Evolutionary conservation across 345 rosid genomes (phyloP), one percentile per base, ranked within the genome.

Genomic region (Cochlearia excelsa): DNA sequence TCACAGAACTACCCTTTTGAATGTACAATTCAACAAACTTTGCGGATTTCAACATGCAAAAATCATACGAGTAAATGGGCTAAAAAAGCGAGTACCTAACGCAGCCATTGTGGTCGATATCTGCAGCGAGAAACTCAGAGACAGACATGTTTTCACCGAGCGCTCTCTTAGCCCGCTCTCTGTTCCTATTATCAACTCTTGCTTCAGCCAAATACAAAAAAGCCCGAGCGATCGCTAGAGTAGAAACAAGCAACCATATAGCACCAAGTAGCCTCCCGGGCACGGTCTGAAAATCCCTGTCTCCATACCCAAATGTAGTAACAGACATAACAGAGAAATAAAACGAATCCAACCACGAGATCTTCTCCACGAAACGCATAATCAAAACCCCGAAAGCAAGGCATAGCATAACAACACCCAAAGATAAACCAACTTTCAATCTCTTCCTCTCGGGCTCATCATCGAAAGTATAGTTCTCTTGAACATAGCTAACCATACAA

Each of bases 311-410:
- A 23, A 87, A 90, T 0, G 90, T 87, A 0, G 95, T 87, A 1
- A 87, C 88, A 3, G 95, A 87, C 90, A 87, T 82, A 53, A 87
- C 90, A 11, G 95, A 77, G 68, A 84, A 63, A 57, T 87, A 87
- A 69, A 87, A 54, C 30, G 95, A 81, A 54, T 87, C 90, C 11
- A 84, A 35, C 64, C 80, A 78, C 42, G 52, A 74, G 61, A 87
- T 51, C 3, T 39, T 78, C 64, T 87, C 95, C 60, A 84, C 74
- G 34, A 76, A 82, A 63, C 61, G 74, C 56, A 87, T 59, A 50
- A 82, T 79, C 63, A 70, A 30, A 39, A 85, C 44, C 3, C 95
- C 95, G 5, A 82, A 6, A 0, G 84, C 88, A 9, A 84, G 63
- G 48, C 83, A 84, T 39, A 84, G 43, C 39, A 87, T 77, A 61